A percentile compares a stretch with the other conserved stretches of the same genome.
phyloP scores from a whole-genome alignment of 495 filamentous ascomycete genomes.

The Polyplosphaeria fusca region DNA sequence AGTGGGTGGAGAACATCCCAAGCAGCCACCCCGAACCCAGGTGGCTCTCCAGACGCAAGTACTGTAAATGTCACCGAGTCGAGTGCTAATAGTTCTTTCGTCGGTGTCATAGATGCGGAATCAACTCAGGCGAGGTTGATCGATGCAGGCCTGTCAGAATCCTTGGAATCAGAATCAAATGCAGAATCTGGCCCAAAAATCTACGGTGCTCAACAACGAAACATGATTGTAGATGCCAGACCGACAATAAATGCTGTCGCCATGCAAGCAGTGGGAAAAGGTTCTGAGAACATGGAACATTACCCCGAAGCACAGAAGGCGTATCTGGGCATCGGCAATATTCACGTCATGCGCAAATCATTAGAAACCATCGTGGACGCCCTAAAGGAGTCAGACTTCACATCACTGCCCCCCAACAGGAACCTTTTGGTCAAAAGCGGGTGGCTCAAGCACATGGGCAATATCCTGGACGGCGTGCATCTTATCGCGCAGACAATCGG shows the following conservation, averaged over 20 bases:
- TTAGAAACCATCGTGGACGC: conserved; percentile 84
- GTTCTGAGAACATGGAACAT: conserved; percentile 97
- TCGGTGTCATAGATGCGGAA: conserved; percentile 53
- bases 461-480: conserved; percentile 76
- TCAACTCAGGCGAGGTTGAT: too few relatives aligned
- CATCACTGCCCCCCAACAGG: conserved; percentile 75
- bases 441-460: conserved; percentile 88
- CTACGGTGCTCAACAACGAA: conserved; percentile 91
- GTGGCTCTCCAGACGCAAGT: conserved; percentile 27
- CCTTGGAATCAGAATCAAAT: conserved; percentile 38
- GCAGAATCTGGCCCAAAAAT: conserved; percentile 48
- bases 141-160: conserved; percentile 52
- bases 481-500: conserved; percentile 87
- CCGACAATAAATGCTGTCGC: conserved; percentile 93
- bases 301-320: conserved; percentile 90
- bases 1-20: conserved; percentile 42
- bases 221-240: conserved; percentile 94
- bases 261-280: conserved; percentile 91
- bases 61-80: conserved; percentile 22
- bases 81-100: conserved; percentile 38
- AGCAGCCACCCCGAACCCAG: conserved; percentile 42
- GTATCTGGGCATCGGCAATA: conserved; percentile 97
- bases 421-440: conserved; percentile 78
- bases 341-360: conserved; percentile 96
- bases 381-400: conserved; percentile 87